A percentile compares a stretch with the other conserved stretches of the same genome.
Conservation (phyloP, 179 eudicot species). For the Heliamphora pulchella region DNA sequence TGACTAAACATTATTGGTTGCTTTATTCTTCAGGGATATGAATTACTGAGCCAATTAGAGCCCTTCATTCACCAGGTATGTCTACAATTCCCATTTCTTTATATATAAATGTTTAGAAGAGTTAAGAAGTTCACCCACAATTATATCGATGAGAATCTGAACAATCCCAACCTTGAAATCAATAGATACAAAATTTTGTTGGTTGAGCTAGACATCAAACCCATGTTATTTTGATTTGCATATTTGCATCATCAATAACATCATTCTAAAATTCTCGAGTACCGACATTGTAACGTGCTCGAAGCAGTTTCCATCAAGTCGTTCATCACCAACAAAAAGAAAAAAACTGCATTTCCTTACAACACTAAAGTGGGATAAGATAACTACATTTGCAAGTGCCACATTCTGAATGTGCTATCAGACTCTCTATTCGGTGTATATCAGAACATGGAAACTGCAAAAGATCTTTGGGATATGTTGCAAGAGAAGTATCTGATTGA, state of each 20-base stretch:
- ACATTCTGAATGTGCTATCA: too few relatives aligned
- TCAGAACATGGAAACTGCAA: too few relatives aligned
- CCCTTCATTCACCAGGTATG: constrained; percentile 92
- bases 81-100: background rate
- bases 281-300: background rate
- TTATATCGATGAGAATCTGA: background rate
- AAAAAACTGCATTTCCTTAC: too few relatives aligned
- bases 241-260: background rate
- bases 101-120: background rate
- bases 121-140: background rate
- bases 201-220: background rate
- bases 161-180: background rate
- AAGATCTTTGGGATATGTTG: too few relatives aligned
- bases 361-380: too few relatives aligned
- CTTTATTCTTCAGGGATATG: constrained; percentile 64
- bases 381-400: too few relatives aligned
- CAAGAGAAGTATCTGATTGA: too few relatives aligned
- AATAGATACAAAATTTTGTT: background rate
- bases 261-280: background rate
- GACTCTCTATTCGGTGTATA: too few relatives aligned
- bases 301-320: background rate
- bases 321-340: background rate
- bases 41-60: constrained; percentile 79
- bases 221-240: background rate
- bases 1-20: constrained; percentile 13